phyloP scores from a whole-genome alignment of 768 basidiomycete genomes.

The Tulasnella sp. region DNA sequence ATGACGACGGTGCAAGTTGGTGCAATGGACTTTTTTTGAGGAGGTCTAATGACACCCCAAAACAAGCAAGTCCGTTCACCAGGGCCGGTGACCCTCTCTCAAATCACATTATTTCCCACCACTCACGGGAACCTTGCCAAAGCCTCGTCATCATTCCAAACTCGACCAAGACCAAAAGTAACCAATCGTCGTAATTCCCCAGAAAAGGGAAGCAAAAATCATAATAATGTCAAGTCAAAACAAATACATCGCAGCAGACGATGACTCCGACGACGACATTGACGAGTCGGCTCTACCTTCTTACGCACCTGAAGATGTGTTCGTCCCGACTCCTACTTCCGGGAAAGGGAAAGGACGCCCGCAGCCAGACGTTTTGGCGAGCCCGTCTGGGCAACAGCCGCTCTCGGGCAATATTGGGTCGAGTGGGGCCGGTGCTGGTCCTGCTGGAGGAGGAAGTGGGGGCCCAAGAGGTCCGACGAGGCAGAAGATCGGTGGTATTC shows the following conservation, averaged over 20 bases:
- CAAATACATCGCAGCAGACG: slow-evolving; percentile 39
- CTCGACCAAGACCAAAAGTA: not conserved
- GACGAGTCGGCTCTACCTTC: slow-evolving; percentile 76
- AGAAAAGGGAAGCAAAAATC: not conserved
- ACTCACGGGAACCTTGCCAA: not conserved
- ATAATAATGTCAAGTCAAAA: slow-evolving; percentile 15
- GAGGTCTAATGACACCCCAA: not conserved
- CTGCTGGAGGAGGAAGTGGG: slow-evolving; percentile 29
- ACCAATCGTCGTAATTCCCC: too few relatives aligned
- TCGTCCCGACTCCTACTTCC: slow-evolving; percentile 30
- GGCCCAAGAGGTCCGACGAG: slow-evolving; percentile 38
- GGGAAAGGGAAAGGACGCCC: slow-evolving; percentile 56
- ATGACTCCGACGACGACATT: slow-evolving; percentile 59
- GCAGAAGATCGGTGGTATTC: slow-evolving; percentile 73
- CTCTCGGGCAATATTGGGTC: slow-evolving; percentile 65
- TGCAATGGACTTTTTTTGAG: too few relatives aligned
- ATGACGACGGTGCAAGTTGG: too few relatives aligned
- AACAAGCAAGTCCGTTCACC: not conserved
- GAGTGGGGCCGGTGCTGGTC: not conserved
- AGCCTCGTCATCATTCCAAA: not conserved
- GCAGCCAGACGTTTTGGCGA: slow-evolving; percentile 29
- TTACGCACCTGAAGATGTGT: slow-evolving; percentile 45
- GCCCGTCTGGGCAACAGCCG: slow-evolving; percentile 46
- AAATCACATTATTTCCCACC: not conserved
- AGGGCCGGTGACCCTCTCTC: not conserved